Evolutionary conservation across 1,139 yeast genomes (phyloP).

Genomic region (Saccharomycopsis phalli): DNA sequence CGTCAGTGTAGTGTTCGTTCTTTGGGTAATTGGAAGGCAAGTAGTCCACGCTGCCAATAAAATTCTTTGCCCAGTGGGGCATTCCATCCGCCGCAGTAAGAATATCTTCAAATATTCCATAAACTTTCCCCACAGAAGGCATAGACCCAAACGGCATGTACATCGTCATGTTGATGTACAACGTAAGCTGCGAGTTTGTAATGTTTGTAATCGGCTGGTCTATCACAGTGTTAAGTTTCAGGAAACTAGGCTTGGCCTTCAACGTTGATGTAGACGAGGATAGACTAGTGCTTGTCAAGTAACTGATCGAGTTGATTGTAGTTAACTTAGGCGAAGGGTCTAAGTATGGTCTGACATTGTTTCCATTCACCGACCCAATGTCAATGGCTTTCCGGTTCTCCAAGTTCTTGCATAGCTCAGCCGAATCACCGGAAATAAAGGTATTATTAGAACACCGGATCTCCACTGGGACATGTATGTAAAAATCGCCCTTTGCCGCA

Average conservation of each 20-base stretch:
- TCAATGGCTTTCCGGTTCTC: conserved; percentile 25
- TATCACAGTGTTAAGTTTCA: conserved; percentile 23
- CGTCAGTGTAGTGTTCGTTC: conserved; percentile 38
- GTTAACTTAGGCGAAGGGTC: conserved; percentile 69
- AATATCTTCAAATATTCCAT: conserved; percentile 67
- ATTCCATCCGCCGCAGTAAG: conserved; percentile 76
- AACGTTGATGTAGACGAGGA: conserved; percentile 2
- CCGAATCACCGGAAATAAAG: conserved; percentile 21
- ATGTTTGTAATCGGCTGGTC: conserved; percentile 32
- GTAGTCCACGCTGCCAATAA: conserved; percentile 50
- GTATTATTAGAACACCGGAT: conserved; percentile 89
- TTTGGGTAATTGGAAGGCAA: conserved; percentile 27
- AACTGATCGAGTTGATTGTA: conserved; percentile 34
- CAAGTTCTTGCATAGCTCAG: conserved; percentile 10
- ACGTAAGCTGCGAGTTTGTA: conserved; percentile 71
- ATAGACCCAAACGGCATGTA: conserved; percentile 81
- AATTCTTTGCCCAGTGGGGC: conserved; percentile 99
- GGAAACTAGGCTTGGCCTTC: neutral
- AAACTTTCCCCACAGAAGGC: conserved; percentile 77
- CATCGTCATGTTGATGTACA: conserved; percentile 90
- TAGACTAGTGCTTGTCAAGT: neutral
- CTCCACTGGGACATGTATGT: conserved; percentile 92
- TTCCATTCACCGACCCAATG: conserved; percentile 76
- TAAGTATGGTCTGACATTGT: conserved; percentile 67
- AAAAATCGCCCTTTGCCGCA: conserved; percentile 50